A percentile compares a stretch with the other conserved stretches of the same genome.
Evolutionary conservation across 495 filamentous ascomycete species (phyloP).

Genomic region (Daldinia decipiens): DNA sequence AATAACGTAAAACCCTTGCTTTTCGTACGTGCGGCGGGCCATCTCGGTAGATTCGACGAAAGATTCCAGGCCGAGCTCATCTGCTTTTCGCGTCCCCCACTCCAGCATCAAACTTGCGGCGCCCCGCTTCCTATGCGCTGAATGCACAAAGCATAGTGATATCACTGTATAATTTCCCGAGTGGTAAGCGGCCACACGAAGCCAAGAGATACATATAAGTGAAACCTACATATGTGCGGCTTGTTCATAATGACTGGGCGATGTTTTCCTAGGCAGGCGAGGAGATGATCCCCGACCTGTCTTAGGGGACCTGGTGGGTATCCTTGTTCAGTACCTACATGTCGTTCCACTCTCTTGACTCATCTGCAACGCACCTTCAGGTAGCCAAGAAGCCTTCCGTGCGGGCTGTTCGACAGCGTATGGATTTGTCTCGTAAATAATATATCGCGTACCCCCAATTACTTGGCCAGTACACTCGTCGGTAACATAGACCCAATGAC

Average conservation of each 20-base stretch:
- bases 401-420: constrained; percentile 32
- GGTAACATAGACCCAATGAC: constrained; percentile 48
- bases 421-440: constrained; percentile 48
- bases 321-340: constrained; percentile 4
- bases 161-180: constrained; percentile 14
- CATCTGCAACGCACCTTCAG: constrained; percentile 48
- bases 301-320: constrained; percentile 34
- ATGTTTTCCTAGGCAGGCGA: constrained; percentile 41
- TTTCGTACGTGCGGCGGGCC: constrained; percentile 51
- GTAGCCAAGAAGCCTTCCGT: constrained; percentile 49
- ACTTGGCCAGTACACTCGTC: constrained; percentile 51
- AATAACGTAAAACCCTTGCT: constrained; percentile 45
- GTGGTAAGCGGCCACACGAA: constrained; percentile 10
- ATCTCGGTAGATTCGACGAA: constrained; percentile 54
- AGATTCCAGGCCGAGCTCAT: constrained; percentile 51
- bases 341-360: not conserved
- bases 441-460: constrained; percentile 49
- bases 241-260: constrained; percentile 50
- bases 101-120: constrained; percentile 47
- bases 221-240: constrained; percentile 49
- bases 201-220: constrained; percentile 4
- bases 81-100: constrained; percentile 52
- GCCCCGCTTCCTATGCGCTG: constrained; percentile 41
- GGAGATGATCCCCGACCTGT: constrained; percentile 48
- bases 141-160: constrained; percentile 32